Evolutionary conservation across 1,284 basidiomycete species (phyloP), one percentile per base, ranked within the genome.

Genomic region (Kalmanozyma brasiliensis): DNA sequence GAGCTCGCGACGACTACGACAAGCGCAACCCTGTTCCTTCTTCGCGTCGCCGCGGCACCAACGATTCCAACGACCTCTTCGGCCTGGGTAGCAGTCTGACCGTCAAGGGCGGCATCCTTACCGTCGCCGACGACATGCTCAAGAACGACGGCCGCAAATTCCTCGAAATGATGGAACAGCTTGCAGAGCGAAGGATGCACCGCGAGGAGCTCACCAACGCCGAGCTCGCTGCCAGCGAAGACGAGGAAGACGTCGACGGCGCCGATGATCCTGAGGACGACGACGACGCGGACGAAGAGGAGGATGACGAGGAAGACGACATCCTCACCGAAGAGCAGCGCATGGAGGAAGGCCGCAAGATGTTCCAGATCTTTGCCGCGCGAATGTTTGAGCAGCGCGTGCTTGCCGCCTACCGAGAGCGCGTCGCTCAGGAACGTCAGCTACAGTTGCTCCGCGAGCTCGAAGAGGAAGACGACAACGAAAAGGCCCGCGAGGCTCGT

Each of bases 321-420:
- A 52, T 69, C 35, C 73, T 86, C 37, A 85, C 86, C 26, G 86
- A 87, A 59, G 84, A 85, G 45, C 92, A 98, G 85, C 93, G 95
- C 84, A 93, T 94, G 89, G 94, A 97, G 83, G 95, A 98, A 84
- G 95, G 95, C 75, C 93, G 94, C 83, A 89, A 93, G 52, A 98
- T 98, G 95, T 98, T 98, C 86, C 94, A 94, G 73, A 97, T 98
- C 84, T 98, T 98, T 82, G 95, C 95, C n/a, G 95, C 95, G 35
- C 89, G 96, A 55, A 96, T 98, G 93, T 98, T 98, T 82, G 95
- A 98, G 85, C 94, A 97, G 84, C 89, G 95, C 23, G 95, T 98
- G 35, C 87, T 97, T 51, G 90, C 93, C 73, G 91, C 93, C 6
- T 95, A 93, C 82, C 89, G 92, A 52, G 93, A 94, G 84, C 46